Evolutionary conservation across 2,329 filamentous ascomycete species (phyloP), one percentile per base, ranked within the genome.

Genomic region (Claviceps maximensis): DNA sequence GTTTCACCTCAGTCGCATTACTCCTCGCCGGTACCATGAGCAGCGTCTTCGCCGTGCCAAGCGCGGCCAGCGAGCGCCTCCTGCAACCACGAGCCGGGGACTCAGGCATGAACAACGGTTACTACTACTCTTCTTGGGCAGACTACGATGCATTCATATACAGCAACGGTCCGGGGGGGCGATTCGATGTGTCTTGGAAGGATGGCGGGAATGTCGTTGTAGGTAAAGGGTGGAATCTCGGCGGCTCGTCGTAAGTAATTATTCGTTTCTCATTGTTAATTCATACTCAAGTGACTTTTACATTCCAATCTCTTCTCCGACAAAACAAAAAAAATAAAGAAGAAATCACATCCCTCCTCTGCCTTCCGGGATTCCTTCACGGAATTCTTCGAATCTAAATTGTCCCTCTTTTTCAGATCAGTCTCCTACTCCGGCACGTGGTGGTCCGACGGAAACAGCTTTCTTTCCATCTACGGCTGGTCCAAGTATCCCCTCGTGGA

Each of bases 181-280:
- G 23, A 6, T 53, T 47, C 42, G 9, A n/a, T 3, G 4, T 53
- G 40, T 6, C 3, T 4, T 79, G 76, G 76, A 61, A 56, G 45
- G 67, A 68, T 47, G 65, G 62, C 25, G 76, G 75, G 36, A 77
- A 80, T 68, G 74, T 79, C 47, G 76, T 79, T 33, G 75, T 69
- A 54, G 79, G 78, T 33, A 81, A 80, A 65, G 78, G 79, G 41
- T 81, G 78, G 77, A 73, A 73, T 53, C 72, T 76, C 19, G 78
- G 77, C 21, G 67, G 63, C 54, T 63, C 68, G 31, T 69, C 74
- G 75, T 79, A 70, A 54, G 66, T 55, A 2, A 1, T 4, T 19
- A 36, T 33, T 47, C 23, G 9, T 47, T 19, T 19, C 12, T 8
- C n/a, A 12, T 13, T 33, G 27, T 10, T 2, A 2, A 19, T 47